Base-by-base conservation (phyloP, 1,284 basidiomycete species). In the Uromyces viciae-fabae region DNA sequence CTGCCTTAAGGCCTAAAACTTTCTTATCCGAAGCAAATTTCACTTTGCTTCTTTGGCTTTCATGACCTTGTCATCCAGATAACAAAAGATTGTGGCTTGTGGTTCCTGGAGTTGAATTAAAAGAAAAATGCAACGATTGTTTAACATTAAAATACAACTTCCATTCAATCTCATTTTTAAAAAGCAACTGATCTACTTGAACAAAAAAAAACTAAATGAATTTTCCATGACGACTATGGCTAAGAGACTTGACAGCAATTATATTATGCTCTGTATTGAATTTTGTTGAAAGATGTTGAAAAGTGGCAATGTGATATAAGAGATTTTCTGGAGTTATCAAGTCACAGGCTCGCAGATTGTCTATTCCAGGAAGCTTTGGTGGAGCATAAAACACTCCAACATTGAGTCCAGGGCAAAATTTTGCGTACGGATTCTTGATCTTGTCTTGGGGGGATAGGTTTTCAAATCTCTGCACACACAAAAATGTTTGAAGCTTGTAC, bases 161-260 rank as follows among this genome's bases (percentile, higher is more conserved):
- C n/a, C n/a, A n/a, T n/a, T n/a, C n/a, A n/a, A n/a, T n/a, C n/a
- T n/a, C n/a, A n/a, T n/a, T n/a, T n/a, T n/a, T n/a, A n/a, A n/a
- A n/a, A n/a, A n/a, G n/a, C n/a, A n/a, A n/a, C n/a, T n/a, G n/a
- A n/a, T n/a, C n/a, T n/a, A n/a, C n/a, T n/a, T n/a, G n/a, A n/a
- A n/a, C n/a, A n/a, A n/a, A n/a, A 42, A 69, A 69, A 69, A 4
- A 69, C 33, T 14, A 69, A 28, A 69, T 14, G 33, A 69, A 69
- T 5, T 46, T 11, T 28, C 22, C 66, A 69, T 69, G 66, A 33
- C 40, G 74, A 64, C 43, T 33, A 46, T 58, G 22, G 9, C 56
- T 46, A 15, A 75, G 42, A 49, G 74, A 75, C 28, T 75, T 75
- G 14, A 75, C 74, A 64, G 56, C 74, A 64, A 75, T 46, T 38